Percentiles rank a stretch among this genome's conserved stretches.
Conservation (phyloP, 1,284 basidiomycete genomes). For the Ganoderma boninense region DNA sequence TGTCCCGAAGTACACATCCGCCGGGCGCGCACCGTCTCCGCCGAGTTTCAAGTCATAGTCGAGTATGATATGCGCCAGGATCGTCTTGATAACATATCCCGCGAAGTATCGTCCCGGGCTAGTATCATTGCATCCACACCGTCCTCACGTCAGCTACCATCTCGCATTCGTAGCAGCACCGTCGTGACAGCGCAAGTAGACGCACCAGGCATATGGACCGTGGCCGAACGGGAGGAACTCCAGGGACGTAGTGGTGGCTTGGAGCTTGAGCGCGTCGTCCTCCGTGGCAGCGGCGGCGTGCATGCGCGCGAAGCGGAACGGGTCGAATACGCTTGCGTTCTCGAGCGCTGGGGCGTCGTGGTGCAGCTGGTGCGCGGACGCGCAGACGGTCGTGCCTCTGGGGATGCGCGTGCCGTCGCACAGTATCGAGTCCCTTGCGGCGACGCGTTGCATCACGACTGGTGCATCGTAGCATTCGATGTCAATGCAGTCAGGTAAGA, state of each 20-base stretch:
- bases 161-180: neutral
- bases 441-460: constrained; percentile 47
- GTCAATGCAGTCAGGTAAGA: neutral
- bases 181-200: neutral
- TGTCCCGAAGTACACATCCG: constrained; percentile 10
- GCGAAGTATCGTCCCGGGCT: constrained; percentile 59
- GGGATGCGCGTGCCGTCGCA: constrained; percentile 52
- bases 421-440: constrained; percentile 48
- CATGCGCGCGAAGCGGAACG: constrained; percentile 20
- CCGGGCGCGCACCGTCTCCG: constrained; percentile 39
- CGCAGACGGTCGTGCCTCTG: constrained; percentile 35
- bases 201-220: constrained; percentile 13
- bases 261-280: constrained; percentile 33
- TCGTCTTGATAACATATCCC: constrained; percentile 52
- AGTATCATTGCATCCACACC: constrained; percentile 11
- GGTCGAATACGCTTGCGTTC: constrained; percentile 18
- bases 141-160: neutral
- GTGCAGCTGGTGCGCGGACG: constrained; percentile 16
- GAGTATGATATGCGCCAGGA: constrained; percentile 52
- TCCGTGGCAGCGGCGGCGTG: constrained; percentile 7
- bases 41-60: constrained; percentile 56
- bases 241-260: constrained; percentile 33
- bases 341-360: constrained; percentile 23
- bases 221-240: constrained; percentile 40
- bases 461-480: neutral